Evolutionary conservation across 495 filamentous ascomycete species (phyloP).

Genomic region (Xylaria acuta): DNA sequence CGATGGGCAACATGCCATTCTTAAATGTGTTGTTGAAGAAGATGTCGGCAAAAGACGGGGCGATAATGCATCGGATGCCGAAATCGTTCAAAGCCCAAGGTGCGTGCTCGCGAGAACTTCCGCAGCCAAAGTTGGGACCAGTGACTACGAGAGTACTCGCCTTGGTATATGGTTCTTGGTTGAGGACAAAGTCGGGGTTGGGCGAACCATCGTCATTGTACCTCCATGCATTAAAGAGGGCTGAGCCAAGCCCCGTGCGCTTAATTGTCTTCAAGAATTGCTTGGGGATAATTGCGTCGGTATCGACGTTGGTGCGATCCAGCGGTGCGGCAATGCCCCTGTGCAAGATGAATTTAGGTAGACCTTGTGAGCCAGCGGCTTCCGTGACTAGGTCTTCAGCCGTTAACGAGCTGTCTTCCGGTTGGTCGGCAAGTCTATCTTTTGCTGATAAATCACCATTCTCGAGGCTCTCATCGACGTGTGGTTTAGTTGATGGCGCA

Average conservation of each 20-base stretch:
- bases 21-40: slow-evolving; percentile 99
- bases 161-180: slow-evolving; percentile 83
- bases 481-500: slow-evolving; percentile 56
- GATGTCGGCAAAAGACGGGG: slow-evolving; percentile 92
- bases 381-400: slow-evolving; percentile 63
- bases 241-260: slow-evolving; percentile 87
- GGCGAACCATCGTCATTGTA: slow-evolving; percentile 75
- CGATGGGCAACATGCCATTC: slow-evolving; percentile 96
- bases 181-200: slow-evolving; percentile 84
- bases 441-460: slow-evolving; percentile 71
- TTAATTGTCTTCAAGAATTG: slow-evolving; percentile 99
- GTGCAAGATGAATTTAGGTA: slow-evolving; percentile 80
- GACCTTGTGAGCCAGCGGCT: slow-evolving; percentile 63
- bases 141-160: slow-evolving; percentile 94
- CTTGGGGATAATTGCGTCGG: slow-evolving; percentile 98
- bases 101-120: slow-evolving; percentile 91
- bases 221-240: slow-evolving; percentile 85
- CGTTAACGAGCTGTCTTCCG: slow-evolving; percentile 69
- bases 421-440: slow-evolving; percentile 78
- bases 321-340: slow-evolving; percentile 90
- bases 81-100: slow-evolving; percentile 98
- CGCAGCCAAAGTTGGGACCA: slow-evolving; percentile 94
- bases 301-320: slow-evolving; percentile 90
- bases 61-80: slow-evolving; percentile 92
- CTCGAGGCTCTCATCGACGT: slow-evolving; percentile 71